Conservation (phyloP, 2,329 filamentous ascomycete genomes). For the Endoconidiophora polonica region DNA sequence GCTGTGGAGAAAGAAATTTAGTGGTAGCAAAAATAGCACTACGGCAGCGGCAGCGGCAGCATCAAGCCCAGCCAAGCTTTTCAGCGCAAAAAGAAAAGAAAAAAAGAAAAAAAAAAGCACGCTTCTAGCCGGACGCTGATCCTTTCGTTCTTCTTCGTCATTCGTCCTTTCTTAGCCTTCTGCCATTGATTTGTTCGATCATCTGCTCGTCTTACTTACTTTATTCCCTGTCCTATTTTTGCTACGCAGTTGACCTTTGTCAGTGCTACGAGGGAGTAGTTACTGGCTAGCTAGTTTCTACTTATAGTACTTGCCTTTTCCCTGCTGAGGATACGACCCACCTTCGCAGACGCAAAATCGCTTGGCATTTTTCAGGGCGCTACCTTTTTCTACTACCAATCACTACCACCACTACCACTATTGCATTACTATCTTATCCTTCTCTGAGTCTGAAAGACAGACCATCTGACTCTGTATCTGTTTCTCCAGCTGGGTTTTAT, state of each 20-base stretch:
- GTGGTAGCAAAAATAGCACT: no score
- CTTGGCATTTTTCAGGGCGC: slow-evolving; percentile 2
- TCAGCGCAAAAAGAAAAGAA: no score
- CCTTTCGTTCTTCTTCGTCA: no score
- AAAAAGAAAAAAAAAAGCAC: no score
- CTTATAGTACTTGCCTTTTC: background rate
- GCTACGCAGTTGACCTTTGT: background rate
- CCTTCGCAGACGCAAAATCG: background rate
- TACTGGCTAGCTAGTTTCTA: background rate
- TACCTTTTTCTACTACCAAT: slow-evolving; percentile 1
- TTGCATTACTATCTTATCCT: background rate
- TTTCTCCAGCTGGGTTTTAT: slow-evolving; percentile 1
- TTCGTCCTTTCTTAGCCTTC: no score
- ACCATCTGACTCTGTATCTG: background rate
- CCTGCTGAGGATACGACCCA: slow-evolving; percentile 5
- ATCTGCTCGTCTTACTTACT: no score
- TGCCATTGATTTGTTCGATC: no score
- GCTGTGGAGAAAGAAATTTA: no score
- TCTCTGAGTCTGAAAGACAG: background rate
- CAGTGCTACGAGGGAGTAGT: no score
- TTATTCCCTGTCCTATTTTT: background rate
- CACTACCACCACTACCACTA: background rate
- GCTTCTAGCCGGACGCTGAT: no score
- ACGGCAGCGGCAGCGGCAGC: no score
- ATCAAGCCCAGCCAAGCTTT: no score